Percentiles rank a stretch among this genome's conserved stretches.
Evolutionary conservation across 768 basidiomycete species (phyloP).

Genomic region (Mycena chlorophos): DNA sequence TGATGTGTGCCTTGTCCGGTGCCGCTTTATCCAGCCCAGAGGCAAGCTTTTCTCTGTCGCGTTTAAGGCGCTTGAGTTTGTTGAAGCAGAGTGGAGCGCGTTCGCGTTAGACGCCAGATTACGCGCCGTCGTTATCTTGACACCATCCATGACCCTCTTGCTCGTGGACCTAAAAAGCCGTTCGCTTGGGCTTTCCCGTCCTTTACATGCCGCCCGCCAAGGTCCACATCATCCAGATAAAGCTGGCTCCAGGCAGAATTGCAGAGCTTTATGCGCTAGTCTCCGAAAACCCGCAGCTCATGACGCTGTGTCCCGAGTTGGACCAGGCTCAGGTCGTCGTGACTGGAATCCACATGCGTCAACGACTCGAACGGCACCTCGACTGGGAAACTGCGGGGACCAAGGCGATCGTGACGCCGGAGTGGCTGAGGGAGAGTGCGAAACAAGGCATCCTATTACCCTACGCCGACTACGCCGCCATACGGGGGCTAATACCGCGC

Average conservation of each 20-base stretch:
- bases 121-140: no score
- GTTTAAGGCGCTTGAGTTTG: no score
- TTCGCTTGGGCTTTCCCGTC: no score
- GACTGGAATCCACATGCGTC: conserved; percentile 64
- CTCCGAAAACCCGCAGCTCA: conserved; percentile 1
- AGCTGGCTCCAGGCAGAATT: conserved; percentile 29
- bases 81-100: no score
- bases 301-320: conserved; percentile 40
- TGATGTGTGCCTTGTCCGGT: no score
- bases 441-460: conserved; percentile 44
- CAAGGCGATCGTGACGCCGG: conserved; percentile 68
- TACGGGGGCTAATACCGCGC: not conserved
- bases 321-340: conserved; percentile 64
- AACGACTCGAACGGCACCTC: conserved; percentile 70
- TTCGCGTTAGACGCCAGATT: no score
- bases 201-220: conserved; percentile 27
- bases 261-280: not conserved
- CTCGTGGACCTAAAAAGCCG: no score
- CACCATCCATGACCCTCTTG: no score
- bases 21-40: no score
- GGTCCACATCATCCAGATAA: conserved; percentile 41
- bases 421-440: conserved; percentile 68
- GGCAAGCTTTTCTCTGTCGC: no score
- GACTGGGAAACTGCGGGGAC: conserved; percentile 63
- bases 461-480: conserved; percentile 56